These are phyloP conservation scores for Stachybotrys elegans DNA, from an alignment of 2,329 filamentous ascomycete genomes.

Conservation along the genomic window DNA sequence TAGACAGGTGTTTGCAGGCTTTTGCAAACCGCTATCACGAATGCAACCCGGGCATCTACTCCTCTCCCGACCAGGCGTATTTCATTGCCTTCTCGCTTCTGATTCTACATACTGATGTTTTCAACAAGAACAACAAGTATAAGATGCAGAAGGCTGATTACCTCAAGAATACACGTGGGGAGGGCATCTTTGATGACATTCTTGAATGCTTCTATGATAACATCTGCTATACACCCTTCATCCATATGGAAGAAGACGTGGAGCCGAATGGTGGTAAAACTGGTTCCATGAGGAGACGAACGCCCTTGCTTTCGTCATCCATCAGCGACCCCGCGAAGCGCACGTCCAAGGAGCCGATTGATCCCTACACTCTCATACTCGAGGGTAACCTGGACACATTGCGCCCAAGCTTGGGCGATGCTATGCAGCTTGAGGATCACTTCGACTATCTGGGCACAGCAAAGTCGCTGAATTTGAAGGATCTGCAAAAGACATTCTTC, in stretches of 20 bases:
- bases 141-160: constrained; percentile 98
- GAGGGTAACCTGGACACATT: constrained; percentile 81
- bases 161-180: constrained; percentile 86
- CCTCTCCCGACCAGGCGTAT: constrained; percentile 89
- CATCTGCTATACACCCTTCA: constrained; percentile 96
- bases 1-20: constrained; percentile 87
- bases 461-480: constrained; percentile 69
- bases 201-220: constrained; percentile 98
- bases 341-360: constrained; percentile 75
- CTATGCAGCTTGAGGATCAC: constrained; percentile 86
- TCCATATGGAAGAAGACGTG: constrained; percentile 90
- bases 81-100: constrained; percentile 96
- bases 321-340: constrained; percentile 50
- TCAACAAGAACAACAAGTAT: constrained; percentile 99
- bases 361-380: constrained; percentile 91
- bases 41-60: constrained; percentile 95
- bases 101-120: constrained; percentile 96
- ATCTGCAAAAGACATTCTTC: constrained; percentile 84
- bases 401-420: constrained; percentile 82
- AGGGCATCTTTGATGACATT: constrained; percentile 90
- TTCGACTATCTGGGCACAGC: constrained; percentile 83
- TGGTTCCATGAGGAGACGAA: constrained; percentile 67
- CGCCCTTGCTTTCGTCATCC: constrained; percentile 61
- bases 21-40: constrained; percentile 97
- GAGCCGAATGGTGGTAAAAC: constrained; percentile 73